Base-by-base conservation (phyloP, 2,329 filamentous ascomycete genomes). In the Monilinia fructicola region DNA sequence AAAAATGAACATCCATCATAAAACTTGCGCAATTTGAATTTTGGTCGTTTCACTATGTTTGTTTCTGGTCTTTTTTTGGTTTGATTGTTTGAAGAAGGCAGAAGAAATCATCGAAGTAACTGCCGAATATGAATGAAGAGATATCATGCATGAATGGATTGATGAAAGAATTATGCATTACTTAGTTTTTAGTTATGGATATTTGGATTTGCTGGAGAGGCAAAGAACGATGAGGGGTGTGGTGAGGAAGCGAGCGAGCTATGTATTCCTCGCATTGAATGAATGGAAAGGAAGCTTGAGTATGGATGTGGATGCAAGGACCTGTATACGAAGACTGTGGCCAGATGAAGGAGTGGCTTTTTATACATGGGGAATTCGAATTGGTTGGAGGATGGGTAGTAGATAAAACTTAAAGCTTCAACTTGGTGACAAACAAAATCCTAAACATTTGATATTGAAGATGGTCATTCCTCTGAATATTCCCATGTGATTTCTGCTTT, bases 51-150 rank as follows among this genome's bases (percentile, higher is more conserved):
- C 16, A 16, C 26, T 18, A 12, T 48, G n/a, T 48, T n/a, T 7
- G 7, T n/a, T n/a, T 21, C 4, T 35, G 31, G 31, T 4, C 31
- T 35, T 46, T 46, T 21, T 48, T n/a, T 48, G 44, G 21, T 53
- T 50, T 61, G 38, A 60, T 64, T 65, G 61, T 68, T 64, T 59
- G 67, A 21, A 54, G 42, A 62, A 65, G 68, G 69, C 65, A 70
- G 67, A 64, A 61, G 58, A 61, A 61, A 61, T 12, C 16, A 61
- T 61, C 28, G 44, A 61, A 61, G 58, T 61, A 61, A 60, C 54
- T 55, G 61, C 52, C 56, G 54, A 56, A 26, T 23, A 46, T 31
- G 46, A 64, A 64, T 42, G 38, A 64, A 46, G 61, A 56, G 26
- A 55, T 23, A 26, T 9, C 26, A 55, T 31, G 38, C 14, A 35